Percentiles rank a stretch among this genome's conserved stretches.
Conservation (phyloP, 257 asterid species). For the Leptodermis oblonga region DNA sequence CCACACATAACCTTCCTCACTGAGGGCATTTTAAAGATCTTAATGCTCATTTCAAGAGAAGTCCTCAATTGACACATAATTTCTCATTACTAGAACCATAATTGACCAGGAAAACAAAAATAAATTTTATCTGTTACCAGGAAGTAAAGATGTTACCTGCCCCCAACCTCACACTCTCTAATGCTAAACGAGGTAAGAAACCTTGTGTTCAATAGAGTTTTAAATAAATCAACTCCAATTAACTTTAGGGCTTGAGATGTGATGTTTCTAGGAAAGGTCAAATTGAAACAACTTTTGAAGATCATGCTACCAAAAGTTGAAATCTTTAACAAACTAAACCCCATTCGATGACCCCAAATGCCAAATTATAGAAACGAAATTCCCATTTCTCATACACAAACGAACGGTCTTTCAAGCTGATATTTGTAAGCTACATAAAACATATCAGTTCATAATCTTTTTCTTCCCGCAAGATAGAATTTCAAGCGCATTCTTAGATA, state of each 20-base stretch:
- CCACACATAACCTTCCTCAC: not conserved
- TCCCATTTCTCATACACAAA: not conserved
- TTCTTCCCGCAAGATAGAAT: not conserved
- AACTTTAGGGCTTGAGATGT: not conserved
- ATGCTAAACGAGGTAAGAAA: not conserved
- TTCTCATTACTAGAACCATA: not conserved
- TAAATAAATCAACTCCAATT: constrained; percentile 1
- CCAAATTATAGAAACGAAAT: not conserved
- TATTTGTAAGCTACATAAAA: not conserved
- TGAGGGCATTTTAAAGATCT: not conserved
- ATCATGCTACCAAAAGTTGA: not conserved
- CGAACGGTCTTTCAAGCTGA: not conserved
- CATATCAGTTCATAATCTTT: not conserved
- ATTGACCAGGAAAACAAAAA: not conserved
- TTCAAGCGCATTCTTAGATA: not conserved
- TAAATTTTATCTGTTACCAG: too few species aligned
- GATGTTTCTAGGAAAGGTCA: not conserved
- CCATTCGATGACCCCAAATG: not conserved
- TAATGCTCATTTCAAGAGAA: not conserved
- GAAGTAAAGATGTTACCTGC: not conserved
- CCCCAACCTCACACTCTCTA: too few species aligned
- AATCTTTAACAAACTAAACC: not conserved
- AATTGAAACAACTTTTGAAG: not conserved
- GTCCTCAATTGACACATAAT: not conserved
- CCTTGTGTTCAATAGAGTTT: not conserved